These are phyloP conservation scores for Salpingoeca rosetta DNA, from an alignment of 78 protist genomes.

Conservation along the genomic window DNA sequence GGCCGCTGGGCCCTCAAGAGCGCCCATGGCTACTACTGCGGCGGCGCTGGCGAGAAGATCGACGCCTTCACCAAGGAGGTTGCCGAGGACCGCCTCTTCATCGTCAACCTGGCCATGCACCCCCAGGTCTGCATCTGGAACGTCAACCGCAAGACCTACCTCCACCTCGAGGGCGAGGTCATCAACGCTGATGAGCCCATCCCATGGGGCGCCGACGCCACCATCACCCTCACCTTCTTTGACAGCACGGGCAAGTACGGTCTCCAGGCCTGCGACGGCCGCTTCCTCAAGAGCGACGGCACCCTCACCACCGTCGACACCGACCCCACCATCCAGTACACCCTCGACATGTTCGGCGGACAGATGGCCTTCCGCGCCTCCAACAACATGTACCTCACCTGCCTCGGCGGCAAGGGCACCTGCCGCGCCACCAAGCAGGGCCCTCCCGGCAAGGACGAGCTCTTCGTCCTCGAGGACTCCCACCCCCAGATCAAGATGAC, in stretches of 20 bases:
- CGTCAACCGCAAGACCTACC: background rate
- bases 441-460: slow-evolving; percentile 17
- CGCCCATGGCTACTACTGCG: slow-evolving; percentile 4
- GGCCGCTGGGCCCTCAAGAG: slow-evolving; percentile 2
- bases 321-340: background rate
- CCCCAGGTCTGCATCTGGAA: slow-evolving; percentile 1
- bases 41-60: background rate
- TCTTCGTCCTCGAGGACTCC: slow-evolving; percentile 4
- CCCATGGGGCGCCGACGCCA: slow-evolving; percentile 1
- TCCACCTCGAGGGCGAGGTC: slow-evolving; percentile 4
- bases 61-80: background rate
- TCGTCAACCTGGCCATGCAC: slow-evolving; percentile 14
- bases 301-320: background rate
- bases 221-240: background rate
- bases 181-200: background rate
- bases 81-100: background rate
- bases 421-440: background rate
- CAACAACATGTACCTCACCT: background rate
- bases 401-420: background rate
- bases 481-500: slow-evolving; percentile 4
- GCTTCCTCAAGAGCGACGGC: background rate
- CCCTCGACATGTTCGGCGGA: background rate
- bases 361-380: background rate
- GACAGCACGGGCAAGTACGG: background rate
- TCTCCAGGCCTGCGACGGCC: background rate